Percentiles rank a stretch among this genome's conserved stretches.
Evolutionary conservation across 306 rosid species (phyloP).

Genomic region (Purshia tridentata): DNA sequence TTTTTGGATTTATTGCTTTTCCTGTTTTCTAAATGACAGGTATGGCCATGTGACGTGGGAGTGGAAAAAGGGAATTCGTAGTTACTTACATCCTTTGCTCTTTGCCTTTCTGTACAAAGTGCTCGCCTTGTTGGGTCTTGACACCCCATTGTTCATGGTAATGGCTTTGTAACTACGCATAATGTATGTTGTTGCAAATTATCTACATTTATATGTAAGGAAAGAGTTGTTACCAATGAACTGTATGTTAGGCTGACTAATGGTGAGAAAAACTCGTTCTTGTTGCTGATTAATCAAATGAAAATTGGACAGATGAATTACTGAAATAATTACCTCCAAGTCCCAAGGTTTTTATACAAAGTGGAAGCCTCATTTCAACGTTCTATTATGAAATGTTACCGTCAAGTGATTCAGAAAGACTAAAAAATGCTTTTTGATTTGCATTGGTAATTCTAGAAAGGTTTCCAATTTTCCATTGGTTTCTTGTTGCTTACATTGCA

Average conservation of each 20-base stretch:
- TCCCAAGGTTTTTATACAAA: background rate
- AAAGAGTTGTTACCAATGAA: background rate
- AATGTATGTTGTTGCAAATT: background rate
- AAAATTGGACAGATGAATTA: background rate
- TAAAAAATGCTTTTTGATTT: background rate
- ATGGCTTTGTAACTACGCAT: background rate
- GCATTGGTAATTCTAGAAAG: background rate
- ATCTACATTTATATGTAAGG: background rate
- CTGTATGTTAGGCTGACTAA: background rate
- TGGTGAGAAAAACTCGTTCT: background rate
- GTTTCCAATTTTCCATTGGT: background rate
- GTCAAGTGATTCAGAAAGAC: background rate
- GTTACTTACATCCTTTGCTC: conserved; percentile 82
- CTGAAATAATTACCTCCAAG: background rate
- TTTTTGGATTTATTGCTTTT: background rate
- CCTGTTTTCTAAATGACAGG: conserved; percentile 37
- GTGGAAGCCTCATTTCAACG: background rate
- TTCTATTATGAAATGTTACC: background rate
- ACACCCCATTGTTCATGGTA: conserved; percentile 83
- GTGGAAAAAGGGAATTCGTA: conserved; percentile 84
- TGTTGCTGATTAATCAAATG: background rate
- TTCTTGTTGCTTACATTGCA: background rate
- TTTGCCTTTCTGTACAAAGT: conserved; percentile 70
- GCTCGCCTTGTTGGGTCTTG: conserved; percentile 63
- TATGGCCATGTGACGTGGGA: conserved; percentile 97